A percentile compares a stretch with the other conserved stretches of the same genome.
Evolutionary conservation across 129 eudicot species (phyloP).

Genomic region (Smallanthus sonchifolius): DNA sequence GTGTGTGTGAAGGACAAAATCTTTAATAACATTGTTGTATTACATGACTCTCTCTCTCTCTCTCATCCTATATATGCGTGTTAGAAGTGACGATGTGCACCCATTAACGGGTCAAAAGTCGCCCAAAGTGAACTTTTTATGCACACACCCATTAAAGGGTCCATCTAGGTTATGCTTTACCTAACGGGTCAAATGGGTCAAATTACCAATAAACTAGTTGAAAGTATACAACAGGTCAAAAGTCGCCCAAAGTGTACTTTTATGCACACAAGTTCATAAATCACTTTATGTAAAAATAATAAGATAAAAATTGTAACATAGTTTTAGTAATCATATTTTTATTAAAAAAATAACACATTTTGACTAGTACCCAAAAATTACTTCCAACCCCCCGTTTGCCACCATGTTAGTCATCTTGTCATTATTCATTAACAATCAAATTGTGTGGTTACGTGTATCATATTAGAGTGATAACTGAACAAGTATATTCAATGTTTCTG

Average conservation of each 20-base stretch:
- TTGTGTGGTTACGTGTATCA: neutral
- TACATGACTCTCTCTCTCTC: neutral
- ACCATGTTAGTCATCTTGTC: neutral
- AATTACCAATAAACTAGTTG: too few species aligned
- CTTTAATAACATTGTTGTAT: neutral
- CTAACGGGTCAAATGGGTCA: too few species aligned
- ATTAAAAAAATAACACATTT: neutral
- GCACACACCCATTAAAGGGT: neutral
- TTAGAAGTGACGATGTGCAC: neutral
- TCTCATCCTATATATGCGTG: neutral
- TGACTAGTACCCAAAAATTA: neutral
- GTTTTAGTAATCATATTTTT: neutral
- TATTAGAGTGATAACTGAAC: neutral
- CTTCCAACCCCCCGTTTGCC: conserved; percentile 2
- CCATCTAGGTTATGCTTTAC: too few species aligned
- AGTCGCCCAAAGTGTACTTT: too few species aligned
- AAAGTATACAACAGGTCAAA: too few species aligned
- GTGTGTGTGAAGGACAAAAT: neutral
- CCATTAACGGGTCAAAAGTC: neutral
- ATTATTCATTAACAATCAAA: neutral
- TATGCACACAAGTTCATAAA: too few species aligned
- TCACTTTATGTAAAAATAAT: too few species aligned
- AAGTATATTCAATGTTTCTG: neutral
- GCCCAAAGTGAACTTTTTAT: neutral
- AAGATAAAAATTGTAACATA: neutral